Evolutionary conservation across 306 rosid species (phyloP), one percentile per base, ranked within the genome.

Genomic region (Sicyos baderoa): DNA sequence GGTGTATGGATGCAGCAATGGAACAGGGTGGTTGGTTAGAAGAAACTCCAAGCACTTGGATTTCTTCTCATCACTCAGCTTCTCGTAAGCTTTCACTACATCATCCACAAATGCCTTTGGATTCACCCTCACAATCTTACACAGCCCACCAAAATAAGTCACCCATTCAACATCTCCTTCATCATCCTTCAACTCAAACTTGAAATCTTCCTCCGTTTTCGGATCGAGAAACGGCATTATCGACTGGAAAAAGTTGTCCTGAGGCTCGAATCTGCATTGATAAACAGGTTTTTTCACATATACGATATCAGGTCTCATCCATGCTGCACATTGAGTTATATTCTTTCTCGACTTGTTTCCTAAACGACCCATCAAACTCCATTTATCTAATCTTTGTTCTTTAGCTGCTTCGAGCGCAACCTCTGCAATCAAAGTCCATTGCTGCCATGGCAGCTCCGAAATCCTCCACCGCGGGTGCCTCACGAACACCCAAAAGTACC

Each of bases 101-200:
- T 89, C 98, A 73, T 92, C 98, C 74, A 89, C 96, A 81, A 83
- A 89, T 11, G 93, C 93, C 83, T 89, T 88, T n/a, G 83, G 93
- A 79, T 58, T 89, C 74, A 85, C 83, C 78, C 78, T 86, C 80
- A 85, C 85, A 54, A 89, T 84, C 86, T 86, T 92, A 62, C 98
- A 92, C 86, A 92, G 76, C 40, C 95, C 96, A 59, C 83, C 89
- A 79, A 76, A 92, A 79, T 92, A 92, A 29, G 95, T 89, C 58
- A 88, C 86, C 79, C 78, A 9, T 18, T 92, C 97, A 54, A 78
- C 83, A 62, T 75, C 76, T 18, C 96, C 96, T 55, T 86, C 91
- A 21, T 89, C 98, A 3, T 70, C 81, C 81, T 82, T 73, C 60
- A 92, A 54, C 86, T 82, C 81, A 27, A 84, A 89, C 75, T 84